Base-by-base conservation (phyloP, 148 eudicot genomes). In the Cornus florida region DNA sequence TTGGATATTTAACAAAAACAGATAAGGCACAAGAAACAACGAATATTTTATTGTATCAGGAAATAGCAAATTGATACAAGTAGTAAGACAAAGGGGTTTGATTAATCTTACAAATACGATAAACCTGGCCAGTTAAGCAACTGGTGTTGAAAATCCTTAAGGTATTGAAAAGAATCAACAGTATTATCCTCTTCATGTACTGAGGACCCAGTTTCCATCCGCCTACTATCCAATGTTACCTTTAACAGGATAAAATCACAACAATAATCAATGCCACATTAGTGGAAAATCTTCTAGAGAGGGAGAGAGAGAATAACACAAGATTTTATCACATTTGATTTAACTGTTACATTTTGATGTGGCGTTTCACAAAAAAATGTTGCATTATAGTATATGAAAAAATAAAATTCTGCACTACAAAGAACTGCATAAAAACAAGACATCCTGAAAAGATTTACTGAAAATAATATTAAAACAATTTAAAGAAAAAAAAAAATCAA, bases 81-180 rank as follows among this genome's bases (percentile, higher is more conserved):
- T 23, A 76, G 65, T 48, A 56, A 31, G 32, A 69, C 73, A 20
- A 70, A 69, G 24, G 66, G 75, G 72, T 76, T 38, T 59, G 76
- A 72, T 78, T 41, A 73, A 72, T 87, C 97, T 90, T 95, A 95
- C 99, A 84, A 73, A 78, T 85, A 87, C 82, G 91, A 86, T 73
- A 87, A 86, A 69, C 81, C 86, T 46, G 93, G 90, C 90, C 84
- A 88, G 68, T 81, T 81, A 67, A 79, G 89, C 77, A 90, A 83
- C 87, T 85, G 92, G 78, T 75, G 75, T 71, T 86, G 87, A 75
- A 84, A 84, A 59, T 90, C 90, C 75, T 85, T 79, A 8, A 80
- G 85, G 79, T 76, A 82, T 68, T 80, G 79, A 80, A 83, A 85
- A 67, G 88, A 79, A 81, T 84, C 77, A 48, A 72, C 80, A 48